Evolutionary conservation across 176 grass and related monocot genomes (phyloP), one percentile per base, ranked within the genome.

Genomic region (Coix lacrymajobi): DNA sequence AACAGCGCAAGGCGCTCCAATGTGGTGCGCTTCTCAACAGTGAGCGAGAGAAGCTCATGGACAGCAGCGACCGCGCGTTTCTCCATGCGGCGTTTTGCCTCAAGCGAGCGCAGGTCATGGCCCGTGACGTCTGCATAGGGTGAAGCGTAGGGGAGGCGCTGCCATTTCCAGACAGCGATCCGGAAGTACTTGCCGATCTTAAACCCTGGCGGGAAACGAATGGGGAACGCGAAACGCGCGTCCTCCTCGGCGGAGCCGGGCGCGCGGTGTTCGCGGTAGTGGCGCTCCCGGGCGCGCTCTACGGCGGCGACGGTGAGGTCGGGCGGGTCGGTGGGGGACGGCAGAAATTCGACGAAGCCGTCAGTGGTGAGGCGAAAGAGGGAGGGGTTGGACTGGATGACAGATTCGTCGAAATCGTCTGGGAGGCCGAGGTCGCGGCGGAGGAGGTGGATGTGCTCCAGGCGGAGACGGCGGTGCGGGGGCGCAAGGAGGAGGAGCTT

Each of bases 171-270:
- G 31, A 92, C 89, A 19, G 92, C 90, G 17, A 98, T 89, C 17
- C 92, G 88, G 54, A 89, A 95, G 46, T 93, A 98, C 85, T 98
- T 98, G 58, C 96, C 92, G 66, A 93, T 95, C 93, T 95, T 98
- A 54, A 98, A 98, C 4, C 96, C 96, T 22, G 92, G 92, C 8
- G 96, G 96, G 77, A 95, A 98, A 40, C 86, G 84, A 54, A 78
- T 87, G 29, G 91, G 90, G 82, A 98, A 95, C 66, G 92, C 91
- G 39, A 98, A 98, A 66, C 90, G 90, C 10, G 90, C 87, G 57
- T 98, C 92, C 69, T 93, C 96, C 71, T 90, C 89, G 60, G 79
- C 89, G 2, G 72, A 68, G 17, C 67, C 89, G 12, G 79, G 87
- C 34, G 76, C 37, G 8, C 86, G 90, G 64, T 86, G 89, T 58